Evolutionary conservation across 2,329 filamentous ascomycete species (phyloP).

Genomic region (Lasiodiplodia gonubiensis): DNA sequence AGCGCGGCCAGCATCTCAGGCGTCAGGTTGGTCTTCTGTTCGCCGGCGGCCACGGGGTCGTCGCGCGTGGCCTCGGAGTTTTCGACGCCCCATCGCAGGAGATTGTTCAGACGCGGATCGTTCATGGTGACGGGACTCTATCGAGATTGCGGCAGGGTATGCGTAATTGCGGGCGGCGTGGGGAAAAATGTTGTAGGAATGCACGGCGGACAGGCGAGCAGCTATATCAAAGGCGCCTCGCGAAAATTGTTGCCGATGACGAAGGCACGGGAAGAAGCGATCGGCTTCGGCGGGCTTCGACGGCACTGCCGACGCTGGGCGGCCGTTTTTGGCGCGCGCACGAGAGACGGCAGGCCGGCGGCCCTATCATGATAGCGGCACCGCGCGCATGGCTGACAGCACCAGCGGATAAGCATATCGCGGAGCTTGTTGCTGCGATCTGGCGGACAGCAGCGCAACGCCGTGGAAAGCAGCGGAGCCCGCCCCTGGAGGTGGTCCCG

Average conservation of each 20-base stretch:
- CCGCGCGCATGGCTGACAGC: slow-evolving; percentile 2
- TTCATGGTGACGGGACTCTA: slow-evolving; percentile 45
- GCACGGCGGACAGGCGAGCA: slow-evolving; percentile 14
- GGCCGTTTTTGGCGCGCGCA: slow-evolving; percentile 1
- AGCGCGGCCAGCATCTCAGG: slow-evolving; percentile 74
- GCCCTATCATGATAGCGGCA: neutral
- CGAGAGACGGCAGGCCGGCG: neutral
- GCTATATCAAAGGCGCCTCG: slow-evolving; percentile 6
- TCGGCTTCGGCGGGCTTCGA: slow-evolving; percentile 33
- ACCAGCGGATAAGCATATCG: slow-evolving; percentile 1
- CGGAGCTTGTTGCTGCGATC: slow-evolving; percentile 18
- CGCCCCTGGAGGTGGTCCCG: slow-evolving; percentile 25
- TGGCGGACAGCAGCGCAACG: slow-evolving; percentile 19
- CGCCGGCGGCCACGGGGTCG: slow-evolving; percentile 38
- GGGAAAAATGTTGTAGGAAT: neutral
- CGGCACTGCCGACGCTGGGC: slow-evolving; percentile 6
- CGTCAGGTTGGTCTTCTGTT: slow-evolving; percentile 58
- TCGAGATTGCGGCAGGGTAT: slow-evolving; percentile 4
- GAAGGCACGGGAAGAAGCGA: slow-evolving; percentile 29
- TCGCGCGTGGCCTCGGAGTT: slow-evolving; percentile 59
- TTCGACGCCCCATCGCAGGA: slow-evolving; percentile 79
- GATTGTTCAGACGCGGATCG: slow-evolving; percentile 72
- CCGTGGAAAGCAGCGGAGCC: slow-evolving; percentile 16
- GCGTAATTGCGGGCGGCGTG: neutral
- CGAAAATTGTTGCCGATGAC: slow-evolving; percentile 29